These are phyloP conservation scores for Emmonsiellopsis sp. DNA, from an alignment of 2,329 filamentous ascomycete genomes.

Conservation along the genomic window DNA sequence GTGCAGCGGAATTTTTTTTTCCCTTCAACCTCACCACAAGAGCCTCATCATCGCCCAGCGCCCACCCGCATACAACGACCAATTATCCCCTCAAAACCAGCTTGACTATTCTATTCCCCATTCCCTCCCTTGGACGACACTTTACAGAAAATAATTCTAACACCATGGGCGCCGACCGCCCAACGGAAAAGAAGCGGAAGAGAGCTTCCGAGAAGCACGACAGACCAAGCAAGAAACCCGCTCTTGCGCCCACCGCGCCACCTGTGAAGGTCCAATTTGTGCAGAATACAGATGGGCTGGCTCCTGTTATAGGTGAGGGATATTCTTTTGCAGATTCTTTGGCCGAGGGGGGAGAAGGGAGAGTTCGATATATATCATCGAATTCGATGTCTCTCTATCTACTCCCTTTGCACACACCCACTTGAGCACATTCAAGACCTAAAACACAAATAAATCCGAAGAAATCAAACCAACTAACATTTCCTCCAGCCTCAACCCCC, in stretches of 20 bases:
- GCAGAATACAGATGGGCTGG: slow-evolving; percentile 37
- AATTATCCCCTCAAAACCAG: not conserved
- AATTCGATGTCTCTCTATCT: not conserved
- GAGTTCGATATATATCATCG: not conserved
- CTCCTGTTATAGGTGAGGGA: slow-evolving; percentile 40
- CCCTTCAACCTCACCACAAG: not conserved
- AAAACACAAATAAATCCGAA: not conserved
- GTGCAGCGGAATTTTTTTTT: not conserved
- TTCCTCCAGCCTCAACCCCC: slow-evolving; percentile 15
- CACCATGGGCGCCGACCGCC: slow-evolving; percentile 24
- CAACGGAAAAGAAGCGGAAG: slow-evolving; percentile 43
- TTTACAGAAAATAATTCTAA: not conserved
- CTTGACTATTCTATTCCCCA: not conserved
- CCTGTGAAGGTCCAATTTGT: slow-evolving; percentile 37
- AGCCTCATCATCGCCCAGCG: not conserved
- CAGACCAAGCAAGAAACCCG: slow-evolving; percentile 40
- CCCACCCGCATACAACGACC: too few species aligned
- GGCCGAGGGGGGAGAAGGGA: too few species aligned
- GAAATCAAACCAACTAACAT: not conserved
- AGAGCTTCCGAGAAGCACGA: slow-evolving; percentile 35
- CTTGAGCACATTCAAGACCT: too few species aligned
- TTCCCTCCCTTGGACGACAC: not conserved
- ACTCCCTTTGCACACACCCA: not conserved
- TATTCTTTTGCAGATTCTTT: not conserved
- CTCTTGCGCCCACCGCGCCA: slow-evolving; percentile 27